These are phyloP conservation scores for Staphylotrichum tortipilum DNA, from an alignment of 495 filamentous ascomycete genomes.

Conservation along the genomic window DNA sequence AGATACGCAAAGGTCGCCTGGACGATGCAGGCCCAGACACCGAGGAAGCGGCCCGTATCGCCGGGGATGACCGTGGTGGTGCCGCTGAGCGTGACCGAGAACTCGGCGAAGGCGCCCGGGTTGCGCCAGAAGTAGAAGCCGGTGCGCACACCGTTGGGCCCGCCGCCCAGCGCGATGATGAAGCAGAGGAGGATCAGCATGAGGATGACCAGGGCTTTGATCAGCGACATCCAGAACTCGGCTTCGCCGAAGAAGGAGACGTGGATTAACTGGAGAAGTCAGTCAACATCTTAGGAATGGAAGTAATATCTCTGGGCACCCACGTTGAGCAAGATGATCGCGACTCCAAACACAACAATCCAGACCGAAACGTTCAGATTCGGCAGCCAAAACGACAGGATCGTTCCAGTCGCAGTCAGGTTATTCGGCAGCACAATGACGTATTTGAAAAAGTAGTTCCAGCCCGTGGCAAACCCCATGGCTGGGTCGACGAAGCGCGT, in stretches of 20 bases:
- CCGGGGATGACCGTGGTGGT: conserved; percentile 25
- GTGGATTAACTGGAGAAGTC: conserved; percentile 30
- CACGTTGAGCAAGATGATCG: conserved; percentile 47
- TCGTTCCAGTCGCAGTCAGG: conserved; percentile 61
- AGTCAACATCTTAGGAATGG: not conserved
- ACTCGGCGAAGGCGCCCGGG: conserved; percentile 62
- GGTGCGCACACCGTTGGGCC: conserved; percentile 55
- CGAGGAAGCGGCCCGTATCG: conserved; percentile 53
- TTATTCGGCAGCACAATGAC: conserved; percentile 73
- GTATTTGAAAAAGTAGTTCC: conserved; percentile 50
- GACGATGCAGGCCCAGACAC: conserved; percentile 70
- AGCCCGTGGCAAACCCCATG: conserved; percentile 47
- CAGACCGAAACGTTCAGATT: conserved; percentile 64
- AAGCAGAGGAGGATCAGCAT: conserved; percentile 59
- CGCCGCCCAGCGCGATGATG: conserved; percentile 67
- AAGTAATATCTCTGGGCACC: not conserved
- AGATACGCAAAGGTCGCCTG: conserved; percentile 76
- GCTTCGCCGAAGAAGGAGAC: conserved; percentile 70
- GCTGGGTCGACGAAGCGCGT: conserved; percentile 69
- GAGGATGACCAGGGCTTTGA: conserved; percentile 63
- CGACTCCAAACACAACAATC: conserved; percentile 58
- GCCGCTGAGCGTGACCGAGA: conserved; percentile 25
- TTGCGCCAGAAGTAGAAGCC: conserved; percentile 76
- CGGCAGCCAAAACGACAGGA: conserved; percentile 63
- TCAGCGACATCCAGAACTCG: conserved; percentile 69